Conservation (phyloP, 352 stramenopile species). For the Phytophthora hybrid region DNA sequence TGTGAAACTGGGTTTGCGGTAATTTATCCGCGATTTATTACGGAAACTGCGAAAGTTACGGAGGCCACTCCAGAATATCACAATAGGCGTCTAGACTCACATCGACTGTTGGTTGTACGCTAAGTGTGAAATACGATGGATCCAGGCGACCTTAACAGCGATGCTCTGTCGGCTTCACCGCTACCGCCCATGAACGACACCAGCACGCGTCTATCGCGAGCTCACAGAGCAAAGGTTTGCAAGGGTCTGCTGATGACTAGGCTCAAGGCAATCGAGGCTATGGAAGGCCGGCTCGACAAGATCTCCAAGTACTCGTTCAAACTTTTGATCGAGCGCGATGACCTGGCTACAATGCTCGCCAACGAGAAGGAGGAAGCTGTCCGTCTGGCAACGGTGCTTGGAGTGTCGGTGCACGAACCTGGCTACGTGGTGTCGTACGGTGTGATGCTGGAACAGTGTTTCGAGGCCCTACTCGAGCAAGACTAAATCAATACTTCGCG, state of each 20-base stretch:
- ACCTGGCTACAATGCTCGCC: not conserved
- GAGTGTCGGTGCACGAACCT: not conserved
- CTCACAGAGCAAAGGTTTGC: no score
- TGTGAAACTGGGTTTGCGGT: not conserved
- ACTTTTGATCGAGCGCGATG: not conserved
- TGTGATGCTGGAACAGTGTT: not conserved
- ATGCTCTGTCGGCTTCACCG: no score
- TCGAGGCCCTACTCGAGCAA: not conserved
- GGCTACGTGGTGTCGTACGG: not conserved
- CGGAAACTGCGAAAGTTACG: not conserved
- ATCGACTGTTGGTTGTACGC: not conserved
- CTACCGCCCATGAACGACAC: no score
- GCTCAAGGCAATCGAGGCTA: no score
- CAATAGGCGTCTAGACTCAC: not conserved
- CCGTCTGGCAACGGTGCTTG: not conserved
- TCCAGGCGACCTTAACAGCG: no score
- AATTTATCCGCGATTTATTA: conserved; percentile 1
- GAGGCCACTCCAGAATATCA: no score
- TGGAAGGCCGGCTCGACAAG: no score
- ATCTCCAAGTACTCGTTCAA: no score
- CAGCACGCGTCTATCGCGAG: no score
- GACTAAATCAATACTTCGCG: not conserved
- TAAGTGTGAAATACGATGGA: not conserved
- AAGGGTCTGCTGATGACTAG: no score
- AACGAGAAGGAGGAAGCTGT: not conserved